Percentiles rank a stretch among this genome's conserved stretches.
These are phyloP conservation scores for Picea sitchensis DNA, from an alignment of 75 land plant species.

Conservation along the genomic window DNA sequence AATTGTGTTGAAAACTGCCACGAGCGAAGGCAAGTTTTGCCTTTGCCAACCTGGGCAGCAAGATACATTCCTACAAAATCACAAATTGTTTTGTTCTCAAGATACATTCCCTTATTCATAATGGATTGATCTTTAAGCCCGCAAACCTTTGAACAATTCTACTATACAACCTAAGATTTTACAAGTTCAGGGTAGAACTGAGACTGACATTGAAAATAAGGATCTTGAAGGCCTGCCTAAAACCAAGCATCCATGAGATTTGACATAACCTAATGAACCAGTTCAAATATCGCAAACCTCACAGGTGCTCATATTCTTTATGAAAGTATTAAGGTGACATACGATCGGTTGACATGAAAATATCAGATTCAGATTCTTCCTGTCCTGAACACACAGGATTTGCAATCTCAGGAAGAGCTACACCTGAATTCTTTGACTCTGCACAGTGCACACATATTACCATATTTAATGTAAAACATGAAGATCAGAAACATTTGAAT, in stretches of 20 bases:
- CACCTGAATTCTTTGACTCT: slow-evolving; percentile 1
- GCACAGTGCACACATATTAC: neutral
- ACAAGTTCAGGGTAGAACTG: neutral
- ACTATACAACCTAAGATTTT: neutral
- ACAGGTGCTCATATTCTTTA: neutral
- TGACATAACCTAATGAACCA: slow-evolving; percentile 3
- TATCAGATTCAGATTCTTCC: slow-evolving; percentile 6
- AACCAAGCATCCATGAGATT: neutral
- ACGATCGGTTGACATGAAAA: slow-evolving; percentile 26
- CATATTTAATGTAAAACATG: neutral
- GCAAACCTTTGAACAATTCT: neutral
- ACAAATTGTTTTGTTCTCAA: neutral
- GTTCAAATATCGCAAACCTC: neutral
- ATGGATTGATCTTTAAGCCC: neutral
- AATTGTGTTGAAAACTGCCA: slow-evolving; percentile 40
- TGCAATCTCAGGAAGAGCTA: neutral
- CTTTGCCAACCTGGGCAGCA: slow-evolving; percentile 61
- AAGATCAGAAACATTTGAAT: neutral
- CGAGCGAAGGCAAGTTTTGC: slow-evolving; percentile 44
- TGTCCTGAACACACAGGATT: neutral
- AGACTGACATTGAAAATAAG: neutral
- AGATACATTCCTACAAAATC: slow-evolving; percentile 6
- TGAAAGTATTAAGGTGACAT: slow-evolving; percentile 19
- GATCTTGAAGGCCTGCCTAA: slow-evolving; percentile 11
- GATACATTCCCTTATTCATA: slow-evolving; percentile 8